Evolutionary conservation across 352 stramenopile genomes (phyloP).

Genomic region (Pythium scleroteichum): DNA sequence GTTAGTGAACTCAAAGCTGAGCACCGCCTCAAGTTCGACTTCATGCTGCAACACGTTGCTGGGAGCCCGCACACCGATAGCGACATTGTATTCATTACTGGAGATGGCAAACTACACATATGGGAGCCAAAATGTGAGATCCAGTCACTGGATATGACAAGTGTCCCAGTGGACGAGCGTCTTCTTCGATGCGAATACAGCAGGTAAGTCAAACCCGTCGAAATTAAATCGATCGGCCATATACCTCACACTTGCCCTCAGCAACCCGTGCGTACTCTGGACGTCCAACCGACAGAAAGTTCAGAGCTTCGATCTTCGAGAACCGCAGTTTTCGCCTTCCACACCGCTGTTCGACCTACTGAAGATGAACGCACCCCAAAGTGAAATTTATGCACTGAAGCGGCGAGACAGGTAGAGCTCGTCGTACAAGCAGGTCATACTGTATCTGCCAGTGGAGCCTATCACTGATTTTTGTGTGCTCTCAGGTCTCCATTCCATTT

Average conservation of each 20-base stretch:
- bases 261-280: slow-evolving; percentile 77
- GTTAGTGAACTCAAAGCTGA: slow-evolving; percentile 28
- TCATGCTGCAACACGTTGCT: slow-evolving; percentile 60
- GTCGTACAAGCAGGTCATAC: too few species aligned
- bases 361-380: slow-evolving; percentile 32
- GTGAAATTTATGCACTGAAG: slow-evolving; percentile 68
- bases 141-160: slow-evolving; percentile 33
- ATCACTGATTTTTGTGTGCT: background rate
- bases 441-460: background rate
- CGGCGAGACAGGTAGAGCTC: slow-evolving; percentile 46
- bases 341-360: slow-evolving; percentile 55
- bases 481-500: slow-evolving; percentile 71
- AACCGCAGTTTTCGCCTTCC: slow-evolving; percentile 24
- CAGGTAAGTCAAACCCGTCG: slow-evolving; percentile 35
- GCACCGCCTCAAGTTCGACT: slow-evolving; percentile 51
- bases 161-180: slow-evolving; percentile 30
- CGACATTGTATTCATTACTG: slow-evolving; percentile 56
- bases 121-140: slow-evolving; percentile 53
- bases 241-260: slow-evolving; percentile 17
- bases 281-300: slow-evolving; percentile 43
- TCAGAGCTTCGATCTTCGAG: slow-evolving; percentile 50
- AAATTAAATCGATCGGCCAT: background rate
- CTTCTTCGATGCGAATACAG: slow-evolving; percentile 73
- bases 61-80: slow-evolving; percentile 64
- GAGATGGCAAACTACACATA: slow-evolving; percentile 45